Evolutionary conservation across 1,139 yeast genomes (phyloP).

Genomic region (Candida sp.): DNA sequence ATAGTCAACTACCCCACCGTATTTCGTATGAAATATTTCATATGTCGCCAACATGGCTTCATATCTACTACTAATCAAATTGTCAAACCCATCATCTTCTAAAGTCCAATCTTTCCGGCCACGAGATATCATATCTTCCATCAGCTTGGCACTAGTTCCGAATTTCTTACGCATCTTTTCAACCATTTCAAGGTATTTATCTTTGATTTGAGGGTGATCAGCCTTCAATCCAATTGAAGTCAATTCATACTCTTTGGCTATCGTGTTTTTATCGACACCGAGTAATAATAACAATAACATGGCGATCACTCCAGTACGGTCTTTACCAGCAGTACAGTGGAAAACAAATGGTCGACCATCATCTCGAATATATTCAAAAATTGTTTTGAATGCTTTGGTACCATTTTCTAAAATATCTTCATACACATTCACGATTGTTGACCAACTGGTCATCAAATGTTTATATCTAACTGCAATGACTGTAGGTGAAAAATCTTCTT

Average conservation of each 20-base stretch:
- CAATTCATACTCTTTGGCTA: slow-evolving; percentile 53
- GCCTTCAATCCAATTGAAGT: slow-evolving; percentile 65
- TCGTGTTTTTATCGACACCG: slow-evolving; percentile 63
- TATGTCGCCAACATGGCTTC: slow-evolving; percentile 74
- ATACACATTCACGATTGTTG: slow-evolving; percentile 64
- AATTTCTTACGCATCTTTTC: slow-evolving; percentile 24
- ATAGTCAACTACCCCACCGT: slow-evolving; percentile 58
- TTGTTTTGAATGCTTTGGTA: slow-evolving; percentile 34
- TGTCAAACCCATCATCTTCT: slow-evolving; percentile 49
- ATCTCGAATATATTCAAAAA: slow-evolving; percentile 56
- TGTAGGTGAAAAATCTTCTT: slow-evolving; percentile 62
- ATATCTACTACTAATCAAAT: slow-evolving; percentile 61
- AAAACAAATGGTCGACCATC: slow-evolving; percentile 48
- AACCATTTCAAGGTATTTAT: slow-evolving; percentile 29
- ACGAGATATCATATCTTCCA: slow-evolving; percentile 25
- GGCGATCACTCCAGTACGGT: slow-evolving; percentile 74
- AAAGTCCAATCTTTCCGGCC: slow-evolving; percentile 40
- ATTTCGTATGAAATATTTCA: slow-evolving; percentile 44
- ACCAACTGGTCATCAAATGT: slow-evolving; percentile 57
- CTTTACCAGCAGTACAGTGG: slow-evolving; percentile 89
- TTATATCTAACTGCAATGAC: slow-evolving; percentile 58
- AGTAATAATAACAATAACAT: slow-evolving; percentile 62
- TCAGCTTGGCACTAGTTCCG: slow-evolving; percentile 35
- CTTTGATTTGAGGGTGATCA: slow-evolving; percentile 37
- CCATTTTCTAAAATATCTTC: slow-evolving; percentile 56